Percentiles rank a stretch among this genome's conserved stretches.
phyloP scores from a whole-genome alignment of 2,329 filamentous ascomycete species.

The Didymella pinodella region DNA sequence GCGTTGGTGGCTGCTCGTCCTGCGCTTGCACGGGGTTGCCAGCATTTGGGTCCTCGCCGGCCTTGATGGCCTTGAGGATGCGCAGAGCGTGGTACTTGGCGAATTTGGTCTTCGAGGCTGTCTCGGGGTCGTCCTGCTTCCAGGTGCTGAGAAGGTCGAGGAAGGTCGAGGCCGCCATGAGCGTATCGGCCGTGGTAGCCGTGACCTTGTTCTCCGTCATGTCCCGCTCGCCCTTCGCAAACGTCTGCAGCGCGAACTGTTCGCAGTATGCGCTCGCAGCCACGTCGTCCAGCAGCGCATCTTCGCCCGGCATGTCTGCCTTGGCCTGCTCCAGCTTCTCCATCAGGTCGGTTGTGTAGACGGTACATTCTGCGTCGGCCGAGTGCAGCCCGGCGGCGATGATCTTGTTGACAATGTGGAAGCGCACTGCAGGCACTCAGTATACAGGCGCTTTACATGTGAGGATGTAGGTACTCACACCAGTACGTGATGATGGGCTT shows the following conservation, averaged over 20 bases:
- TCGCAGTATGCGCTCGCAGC: conserved; percentile 92
- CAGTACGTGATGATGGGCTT: conserved; percentile 94
- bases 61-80: conserved; percentile 89
- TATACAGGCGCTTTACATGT: no score
- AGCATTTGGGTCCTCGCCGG: conserved; percentile 89
- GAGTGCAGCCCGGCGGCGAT: conserved; percentile 81
- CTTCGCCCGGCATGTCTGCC: conserved; percentile 75
- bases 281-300: conserved; percentile 83
- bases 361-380: conserved; percentile 76
- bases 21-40: conserved; percentile 77
- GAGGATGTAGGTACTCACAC: conserved; percentile 68
- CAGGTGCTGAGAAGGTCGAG: conserved; percentile 88
- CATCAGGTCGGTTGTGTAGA: conserved; percentile 85
- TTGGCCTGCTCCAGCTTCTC: conserved; percentile 89
- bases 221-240: conserved; percentile 82
- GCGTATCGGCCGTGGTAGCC: conserved; percentile 91
- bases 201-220: conserved; percentile 82
- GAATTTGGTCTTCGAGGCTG: conserved; percentile 88
- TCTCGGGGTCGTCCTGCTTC: conserved; percentile 75
- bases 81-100: conserved; percentile 94
- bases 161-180: conserved; percentile 91
- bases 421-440: conserved; percentile 40
- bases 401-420: conserved; percentile 89
- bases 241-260: conserved; percentile 89
- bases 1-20: conserved; percentile 43